A percentile compares a stretch with the other conserved stretches of the same genome.
phyloP scores from a whole-genome alignment of 306 rosid species.

The Calophaca sinica region DNA sequence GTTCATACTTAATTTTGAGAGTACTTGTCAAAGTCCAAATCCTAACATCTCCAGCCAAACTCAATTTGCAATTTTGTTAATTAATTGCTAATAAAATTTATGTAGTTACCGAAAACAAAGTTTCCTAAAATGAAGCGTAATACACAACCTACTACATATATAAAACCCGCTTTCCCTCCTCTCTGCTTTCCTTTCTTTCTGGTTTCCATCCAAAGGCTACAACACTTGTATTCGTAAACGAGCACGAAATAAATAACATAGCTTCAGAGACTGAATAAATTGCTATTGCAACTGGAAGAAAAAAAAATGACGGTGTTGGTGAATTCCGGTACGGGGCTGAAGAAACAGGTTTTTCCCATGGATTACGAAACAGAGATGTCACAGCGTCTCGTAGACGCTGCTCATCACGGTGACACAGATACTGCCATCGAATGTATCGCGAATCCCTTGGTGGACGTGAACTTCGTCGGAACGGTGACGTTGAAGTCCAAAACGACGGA shows the following conservation, averaged over 20 bases:
- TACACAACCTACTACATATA: too few species aligned
- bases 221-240: neutral
- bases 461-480: constrained; percentile 68
- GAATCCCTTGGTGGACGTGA: constrained; percentile 61
- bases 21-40: too few species aligned
- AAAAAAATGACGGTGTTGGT: constrained; percentile 46
- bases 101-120: too few species aligned
- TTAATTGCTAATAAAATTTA: too few species aligned
- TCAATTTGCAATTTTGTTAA: too few species aligned
- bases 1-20: too few species aligned
- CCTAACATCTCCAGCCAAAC: too few species aligned
- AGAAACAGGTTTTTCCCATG: constrained; percentile 59
- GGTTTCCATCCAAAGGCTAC: constrained; percentile 6
- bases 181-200: neutral
- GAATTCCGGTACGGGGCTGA: constrained; percentile 40
- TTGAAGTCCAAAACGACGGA: constrained; percentile 64
- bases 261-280: neutral
- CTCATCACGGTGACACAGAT: constrained; percentile 43
- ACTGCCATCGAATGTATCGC: constrained; percentile 46
- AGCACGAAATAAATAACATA: neutral
- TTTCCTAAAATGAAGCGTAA: neutral
- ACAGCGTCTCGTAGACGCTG: constrained; percentile 64
- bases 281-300: neutral
- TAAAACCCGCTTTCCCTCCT: constrained; percentile 9
- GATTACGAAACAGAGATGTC: constrained; percentile 59